phyloP scores from a whole-genome alignment of 106 monocot species.

The Dioscorea dumetorum region DNA sequence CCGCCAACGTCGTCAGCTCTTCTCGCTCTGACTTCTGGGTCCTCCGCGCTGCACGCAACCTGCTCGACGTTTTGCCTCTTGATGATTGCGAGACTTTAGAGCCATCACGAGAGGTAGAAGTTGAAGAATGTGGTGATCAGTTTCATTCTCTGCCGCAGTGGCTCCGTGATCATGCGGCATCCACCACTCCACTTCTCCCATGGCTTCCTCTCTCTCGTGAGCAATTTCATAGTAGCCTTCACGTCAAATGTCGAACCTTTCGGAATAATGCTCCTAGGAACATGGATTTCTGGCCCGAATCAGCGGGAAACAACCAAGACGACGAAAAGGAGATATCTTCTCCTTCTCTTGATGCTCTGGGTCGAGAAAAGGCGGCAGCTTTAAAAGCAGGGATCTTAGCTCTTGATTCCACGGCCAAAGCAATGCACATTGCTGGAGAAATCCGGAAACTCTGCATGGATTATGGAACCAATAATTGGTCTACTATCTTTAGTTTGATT shows the following conservation, averaged over 20 bases:
- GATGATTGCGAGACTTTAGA: not conserved
- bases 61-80: slow-evolving; percentile 53
- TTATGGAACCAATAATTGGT: slow-evolving; percentile 20
- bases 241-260: not conserved
- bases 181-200: slow-evolving; percentile 30
- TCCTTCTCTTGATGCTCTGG: slow-evolving; percentile 20
- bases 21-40: slow-evolving; percentile 47
- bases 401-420: slow-evolving; percentile 19
- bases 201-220: slow-evolving; percentile 55
- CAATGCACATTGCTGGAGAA: slow-evolving; percentile 23
- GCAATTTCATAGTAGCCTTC: not conserved
- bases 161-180: slow-evolving; percentile 29
- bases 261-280: not conserved
- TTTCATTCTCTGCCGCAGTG: slow-evolving; percentile 56
- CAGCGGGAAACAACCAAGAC: not conserved
- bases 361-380: slow-evolving; percentile 17
- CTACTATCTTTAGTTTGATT: slow-evolving; percentile 30
- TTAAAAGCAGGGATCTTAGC: slow-evolving; percentile 29
- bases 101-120: not conserved
- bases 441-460: slow-evolving; percentile 48
- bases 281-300: not conserved
- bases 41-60: slow-evolving; percentile 42
- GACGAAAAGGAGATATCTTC: slow-evolving; percentile 6
- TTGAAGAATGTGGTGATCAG: slow-evolving; percentile 6
- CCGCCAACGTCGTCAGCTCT: slow-evolving; percentile 14